phyloP scores from a whole-genome alignment of 345 rosid genomes.

The Euphorbia lathyris region DNA sequence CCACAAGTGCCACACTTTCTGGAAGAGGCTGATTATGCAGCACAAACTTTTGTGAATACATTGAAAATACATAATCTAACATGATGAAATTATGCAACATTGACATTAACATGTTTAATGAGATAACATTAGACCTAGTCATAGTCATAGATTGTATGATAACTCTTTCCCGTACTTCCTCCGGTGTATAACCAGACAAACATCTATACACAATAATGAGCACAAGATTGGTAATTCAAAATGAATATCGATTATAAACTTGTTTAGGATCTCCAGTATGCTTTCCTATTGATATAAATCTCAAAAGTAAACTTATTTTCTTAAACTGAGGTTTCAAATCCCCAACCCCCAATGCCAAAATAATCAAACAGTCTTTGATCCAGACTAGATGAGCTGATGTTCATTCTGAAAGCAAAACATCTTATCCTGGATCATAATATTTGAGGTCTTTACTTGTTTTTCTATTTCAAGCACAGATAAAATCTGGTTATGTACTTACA shows the following conservation, averaged over 20 bases:
- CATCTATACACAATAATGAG: not conserved
- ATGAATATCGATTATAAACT: not conserved
- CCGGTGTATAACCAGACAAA: not conserved
- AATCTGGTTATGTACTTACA: too few species aligned
- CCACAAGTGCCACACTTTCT: constrained; percentile 85
- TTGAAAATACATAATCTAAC: not conserved
- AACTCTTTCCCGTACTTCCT: not conserved
- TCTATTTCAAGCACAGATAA: not conserved
- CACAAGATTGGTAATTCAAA: not conserved
- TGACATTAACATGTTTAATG: not conserved
- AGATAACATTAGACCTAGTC: not conserved
- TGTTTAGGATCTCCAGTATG: not conserved
- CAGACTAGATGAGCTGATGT: not conserved
- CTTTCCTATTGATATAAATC: not conserved
- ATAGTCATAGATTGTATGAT: not conserved
- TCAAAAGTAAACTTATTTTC: not conserved
- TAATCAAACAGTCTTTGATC: not conserved
- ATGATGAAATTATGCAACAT: not conserved
- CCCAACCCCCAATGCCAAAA: not conserved
- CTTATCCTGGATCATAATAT: not conserved
- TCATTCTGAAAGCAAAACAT: not conserved
- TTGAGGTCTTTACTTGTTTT: not conserved
- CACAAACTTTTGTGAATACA: constrained; percentile 7
- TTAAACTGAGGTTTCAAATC: not conserved
- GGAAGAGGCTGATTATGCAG: constrained; percentile 69